These are phyloP conservation scores for Epichloe elymi DNA, from an alignment of 2,329 filamentous ascomycete species.

Conservation along the genomic window DNA sequence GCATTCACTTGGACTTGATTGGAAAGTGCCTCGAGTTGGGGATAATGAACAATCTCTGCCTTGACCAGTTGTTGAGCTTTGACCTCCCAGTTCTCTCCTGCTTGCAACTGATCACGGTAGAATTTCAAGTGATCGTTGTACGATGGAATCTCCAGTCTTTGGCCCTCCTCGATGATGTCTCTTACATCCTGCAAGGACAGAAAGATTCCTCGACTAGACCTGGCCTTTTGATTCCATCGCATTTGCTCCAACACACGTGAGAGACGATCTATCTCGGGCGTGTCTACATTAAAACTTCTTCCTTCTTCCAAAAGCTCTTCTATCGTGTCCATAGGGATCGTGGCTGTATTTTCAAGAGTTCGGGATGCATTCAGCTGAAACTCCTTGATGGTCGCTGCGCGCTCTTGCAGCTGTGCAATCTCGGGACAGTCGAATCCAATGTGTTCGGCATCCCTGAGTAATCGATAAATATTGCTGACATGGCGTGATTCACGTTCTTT, in stretches of 20 bases:
- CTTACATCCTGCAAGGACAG: slow-evolving; percentile 67
- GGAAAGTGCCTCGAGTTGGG: slow-evolving; percentile 84
- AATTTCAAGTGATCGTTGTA: slow-evolving; percentile 69
- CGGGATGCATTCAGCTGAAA: slow-evolving; percentile 67
- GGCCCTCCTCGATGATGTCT: slow-evolving; percentile 64
- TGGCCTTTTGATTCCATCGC: slow-evolving; percentile 75
- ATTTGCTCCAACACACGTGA: slow-evolving; percentile 71
- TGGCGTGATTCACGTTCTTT: slow-evolving; percentile 80
- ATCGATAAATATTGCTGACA: slow-evolving; percentile 73
- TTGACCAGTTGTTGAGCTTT: slow-evolving; percentile 87
- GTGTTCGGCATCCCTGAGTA: slow-evolving; percentile 71
- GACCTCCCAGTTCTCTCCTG: slow-evolving; percentile 78
- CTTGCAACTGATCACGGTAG: slow-evolving; percentile 61
- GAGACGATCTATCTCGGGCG: slow-evolving; percentile 74
- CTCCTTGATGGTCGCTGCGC: slow-evolving; percentile 67
- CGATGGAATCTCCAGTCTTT: slow-evolving; percentile 62
- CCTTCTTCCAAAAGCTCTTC: slow-evolving; percentile 87
- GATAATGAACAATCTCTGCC: slow-evolving; percentile 86
- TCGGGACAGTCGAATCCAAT: slow-evolving; percentile 91
- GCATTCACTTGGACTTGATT: slow-evolving; percentile 57
- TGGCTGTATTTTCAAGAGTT: slow-evolving; percentile 53
- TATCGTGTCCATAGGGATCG: slow-evolving; percentile 57
- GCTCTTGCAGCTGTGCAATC: slow-evolving; percentile 73
- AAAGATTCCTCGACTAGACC: slow-evolving; percentile 46
- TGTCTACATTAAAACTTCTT: slow-evolving; percentile 78